Evolutionary conservation across 768 basidiomycete genomes (phyloP), one percentile per base, ranked within the genome.

Genomic region (Leccinum truebloodii): DNA sequence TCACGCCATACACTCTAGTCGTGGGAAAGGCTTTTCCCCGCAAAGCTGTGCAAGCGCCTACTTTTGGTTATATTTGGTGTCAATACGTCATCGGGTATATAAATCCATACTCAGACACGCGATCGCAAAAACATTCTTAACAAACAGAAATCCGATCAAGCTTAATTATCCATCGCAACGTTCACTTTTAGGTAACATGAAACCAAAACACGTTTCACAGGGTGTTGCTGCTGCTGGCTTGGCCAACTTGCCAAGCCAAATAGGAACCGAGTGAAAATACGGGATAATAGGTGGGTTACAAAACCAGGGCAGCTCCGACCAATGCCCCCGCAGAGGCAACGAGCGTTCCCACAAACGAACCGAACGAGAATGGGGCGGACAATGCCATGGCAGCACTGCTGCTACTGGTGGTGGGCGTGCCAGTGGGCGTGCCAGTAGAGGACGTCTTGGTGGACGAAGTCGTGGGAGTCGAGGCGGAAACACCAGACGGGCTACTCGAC

Each of bases 271-370:
- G 13, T 24, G 20, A 7, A 14, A 18, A 20, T 50, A 16, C n/a
- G 10, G 10, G 3, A 16, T 20, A 9, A 6, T 6, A 26, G 4
- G 22, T n/a, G 52, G 46, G 52, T 63, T 56, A 73, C 55, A 75
- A 20, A 13, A 70, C 55, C 3, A 73, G 34, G 5, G 62, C 68
- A 4, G 72, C 70, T 22, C 72, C 72, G 3, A 69, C 48, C 52
- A 73, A 57, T 5, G 59, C 61, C 24, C 70, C 73, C 16, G 67
- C 70, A 1, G 71, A 71, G 9, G 65, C 65, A 37, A 73, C 57
- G 3, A 73, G 61, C 20, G 63, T 62, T 14, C 70, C 67, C 1
- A 73, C 41, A 8, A 67, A 12, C 9, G 58, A 35, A 1, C 59
- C 60, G 18, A 70, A 59, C 1, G 73, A 62, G 52, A 71, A 53